phyloP scores from a whole-genome alignment of 106 monocot species.

The Dendrobium nobile region DNA sequence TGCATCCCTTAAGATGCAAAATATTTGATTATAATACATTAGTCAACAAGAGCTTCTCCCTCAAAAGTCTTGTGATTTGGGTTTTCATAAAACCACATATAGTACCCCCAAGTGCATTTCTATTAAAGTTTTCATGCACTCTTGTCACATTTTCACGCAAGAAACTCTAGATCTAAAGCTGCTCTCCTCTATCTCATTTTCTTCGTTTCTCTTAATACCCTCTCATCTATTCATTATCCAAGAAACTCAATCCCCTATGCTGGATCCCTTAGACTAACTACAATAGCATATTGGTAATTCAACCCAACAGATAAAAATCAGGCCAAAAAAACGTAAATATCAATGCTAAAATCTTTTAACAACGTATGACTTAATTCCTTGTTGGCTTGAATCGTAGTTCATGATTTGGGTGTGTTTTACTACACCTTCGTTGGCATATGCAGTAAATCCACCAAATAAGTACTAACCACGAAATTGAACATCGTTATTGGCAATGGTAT shows the following conservation, averaged over 20 bases:
- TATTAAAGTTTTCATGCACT: no score
- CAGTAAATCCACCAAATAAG: neutral
- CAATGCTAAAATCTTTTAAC: neutral
- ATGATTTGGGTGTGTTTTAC: neutral
- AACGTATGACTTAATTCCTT: neutral
- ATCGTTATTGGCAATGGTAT: neutral
- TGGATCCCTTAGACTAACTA: no score
- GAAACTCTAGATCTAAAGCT: neutral
- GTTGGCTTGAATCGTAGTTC: neutral
- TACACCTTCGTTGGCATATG: neutral
- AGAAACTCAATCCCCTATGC: neutral
- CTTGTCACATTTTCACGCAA: neutral
- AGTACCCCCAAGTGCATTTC: no score
- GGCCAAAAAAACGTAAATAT: neutral
- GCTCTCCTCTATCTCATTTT: neutral
- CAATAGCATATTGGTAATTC: neutral
- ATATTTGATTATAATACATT: neutral
- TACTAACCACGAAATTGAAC: neutral
- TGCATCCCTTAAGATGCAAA: neutral
- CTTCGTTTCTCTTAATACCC: neutral
- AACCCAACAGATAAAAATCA: neutral
- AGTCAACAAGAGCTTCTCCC: neutral
- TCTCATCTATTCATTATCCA: neutral
- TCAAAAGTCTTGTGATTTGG: neutral
- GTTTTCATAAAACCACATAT: no score